phyloP scores from a whole-genome alignment of 2,329 filamentous ascomycete species.

The Xylariaceae sp. region DNA sequence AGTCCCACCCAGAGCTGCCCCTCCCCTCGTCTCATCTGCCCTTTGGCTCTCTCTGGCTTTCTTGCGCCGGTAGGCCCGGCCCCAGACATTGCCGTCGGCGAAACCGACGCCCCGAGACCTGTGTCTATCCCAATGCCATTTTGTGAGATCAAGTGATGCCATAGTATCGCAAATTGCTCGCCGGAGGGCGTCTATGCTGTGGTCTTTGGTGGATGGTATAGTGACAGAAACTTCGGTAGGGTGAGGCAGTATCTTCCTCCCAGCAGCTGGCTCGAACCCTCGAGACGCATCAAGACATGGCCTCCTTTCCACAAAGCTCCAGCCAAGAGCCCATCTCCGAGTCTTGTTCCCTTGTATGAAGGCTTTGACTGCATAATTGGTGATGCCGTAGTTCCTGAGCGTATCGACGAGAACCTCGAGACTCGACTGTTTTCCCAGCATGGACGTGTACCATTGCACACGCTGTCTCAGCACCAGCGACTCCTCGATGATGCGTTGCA shows the following conservation, averaged over 20 bases:
- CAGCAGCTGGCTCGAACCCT: constrained; percentile 34
- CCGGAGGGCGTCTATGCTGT: constrained; percentile 7
- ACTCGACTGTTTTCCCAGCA: constrained; percentile 79
- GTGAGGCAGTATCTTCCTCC: constrained; percentile 41
- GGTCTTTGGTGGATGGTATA: constrained; percentile 28
- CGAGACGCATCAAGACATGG: constrained; percentile 46
- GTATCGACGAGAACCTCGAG: constrained; percentile 58
- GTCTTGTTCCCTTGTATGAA: constrained; percentile 77
- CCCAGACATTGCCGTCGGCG: constrained; percentile 72
- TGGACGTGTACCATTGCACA: constrained; percentile 84
- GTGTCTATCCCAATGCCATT: constrained; percentile 60
- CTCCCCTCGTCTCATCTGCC: constrained; percentile 9
- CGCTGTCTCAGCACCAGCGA: constrained; percentile 54
- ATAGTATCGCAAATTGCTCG: constrained; percentile 42
- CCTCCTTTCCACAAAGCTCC: constrained; percentile 71
- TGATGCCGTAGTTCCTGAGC: constrained; percentile 51
- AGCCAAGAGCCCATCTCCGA: constrained; percentile 80
- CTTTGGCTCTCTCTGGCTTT: constrained; percentile 34
- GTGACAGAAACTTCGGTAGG: constrained; percentile 36
- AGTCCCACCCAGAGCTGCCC: constrained; percentile 3
- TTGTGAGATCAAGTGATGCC: constrained; percentile 49
- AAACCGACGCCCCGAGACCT: constrained; percentile 56
- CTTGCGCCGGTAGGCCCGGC: constrained; percentile 65
- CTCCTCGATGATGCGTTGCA: constrained; percentile 65
- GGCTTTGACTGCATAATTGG: constrained; percentile 78